Percentiles rank a stretch among this genome's conserved stretches.
phyloP scores from a whole-genome alignment of 2,329 filamentous ascomycete genomes.

The Colletotrichum chlorophyti region DNA sequence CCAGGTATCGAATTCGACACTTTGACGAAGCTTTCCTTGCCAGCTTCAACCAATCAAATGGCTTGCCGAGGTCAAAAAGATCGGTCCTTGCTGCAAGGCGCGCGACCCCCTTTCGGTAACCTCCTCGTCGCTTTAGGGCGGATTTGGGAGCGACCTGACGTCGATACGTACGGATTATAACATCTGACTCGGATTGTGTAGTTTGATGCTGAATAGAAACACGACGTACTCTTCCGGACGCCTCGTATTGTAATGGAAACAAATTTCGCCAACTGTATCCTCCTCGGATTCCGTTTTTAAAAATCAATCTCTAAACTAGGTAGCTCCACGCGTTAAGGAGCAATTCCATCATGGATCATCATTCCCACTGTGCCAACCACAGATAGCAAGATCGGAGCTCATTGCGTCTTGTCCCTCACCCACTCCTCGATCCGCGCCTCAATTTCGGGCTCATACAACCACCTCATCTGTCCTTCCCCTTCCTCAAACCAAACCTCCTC shows the following conservation, averaged over 20 bases:
- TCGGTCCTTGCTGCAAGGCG: not conserved
- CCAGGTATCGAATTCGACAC: slow-evolving; percentile 4
- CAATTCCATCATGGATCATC: not conserved
- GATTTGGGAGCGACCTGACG: too few species aligned
- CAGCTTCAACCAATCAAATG: slow-evolving; percentile 13
- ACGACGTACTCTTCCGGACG: too few species aligned
- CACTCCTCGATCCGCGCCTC: slow-evolving; percentile 41
- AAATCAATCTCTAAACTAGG: too few species aligned
- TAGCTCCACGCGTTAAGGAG: too few species aligned
- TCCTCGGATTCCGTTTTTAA: too few species aligned
- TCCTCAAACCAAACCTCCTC: slow-evolving; percentile 26
- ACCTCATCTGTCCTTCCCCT: slow-evolving; percentile 37
- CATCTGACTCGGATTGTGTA: slow-evolving; percentile 17
- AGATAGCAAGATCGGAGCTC: too few species aligned
- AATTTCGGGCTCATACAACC: slow-evolving; percentile 50
- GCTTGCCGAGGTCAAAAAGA: slow-evolving; percentile 25
- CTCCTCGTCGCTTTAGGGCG: slow-evolving; percentile 20
- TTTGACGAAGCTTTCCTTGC: not conserved
- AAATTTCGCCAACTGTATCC: too few species aligned
- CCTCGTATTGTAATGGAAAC: too few species aligned
- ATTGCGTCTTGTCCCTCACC: slow-evolving; percentile 13
- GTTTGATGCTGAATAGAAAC: too few species aligned
- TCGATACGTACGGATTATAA: too few species aligned
- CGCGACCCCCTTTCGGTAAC: slow-evolving; percentile 16
- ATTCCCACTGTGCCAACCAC: too few species aligned